Base-by-base conservation (phyloP, 306 rosid species). In the Astragalus membranaceus region DNA sequence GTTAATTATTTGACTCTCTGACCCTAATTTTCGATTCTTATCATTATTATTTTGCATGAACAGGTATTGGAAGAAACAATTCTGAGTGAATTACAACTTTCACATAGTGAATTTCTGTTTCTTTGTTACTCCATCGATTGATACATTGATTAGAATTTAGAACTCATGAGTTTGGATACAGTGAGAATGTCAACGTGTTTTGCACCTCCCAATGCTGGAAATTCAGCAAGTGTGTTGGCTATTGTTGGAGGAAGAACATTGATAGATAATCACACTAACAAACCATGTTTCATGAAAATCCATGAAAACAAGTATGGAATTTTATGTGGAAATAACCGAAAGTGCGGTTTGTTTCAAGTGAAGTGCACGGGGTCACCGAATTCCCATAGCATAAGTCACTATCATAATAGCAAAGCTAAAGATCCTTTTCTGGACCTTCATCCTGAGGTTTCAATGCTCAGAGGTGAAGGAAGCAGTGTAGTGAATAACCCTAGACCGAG, bases 361-460 rank as follows among this genome's bases (percentile, higher is more conserved):
- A 91, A 83, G 81, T 85, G 91, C 15, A 75, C 87, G 1, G 64
- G 92, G 12, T 80, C 86, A 0, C 52, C 85, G 12, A 86, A 80
- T 74, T 80, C 97, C n/a, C 88, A 88, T 58, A 82, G 79, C 69
- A 79, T 86, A 9, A 74, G 80, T 69, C 62, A 81, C 1, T 88
- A 87, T 79, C 88, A 74, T 20, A 89, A 71, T 15, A 86, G 79
- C 35, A 87, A 80, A 66, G 99, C 91, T 70, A 87, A 80, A 66
- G 99, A 94, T 69, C 99, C 97, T 74, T 94, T 94, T 79, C 87
- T 94, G 44, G 83, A 94, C 72, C 88, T 91, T 12, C 99, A 91
- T 66, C 99, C 99, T 2, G 99, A 94, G 80, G 81, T 94, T 20
- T 94, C 97, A 1, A 72, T 91, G 97, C 99, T 91, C 30, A 88